These are phyloP conservation scores for Margaritispora aquatica DNA, from an alignment of 495 filamentous ascomycete genomes.

Conservation along the genomic window DNA sequence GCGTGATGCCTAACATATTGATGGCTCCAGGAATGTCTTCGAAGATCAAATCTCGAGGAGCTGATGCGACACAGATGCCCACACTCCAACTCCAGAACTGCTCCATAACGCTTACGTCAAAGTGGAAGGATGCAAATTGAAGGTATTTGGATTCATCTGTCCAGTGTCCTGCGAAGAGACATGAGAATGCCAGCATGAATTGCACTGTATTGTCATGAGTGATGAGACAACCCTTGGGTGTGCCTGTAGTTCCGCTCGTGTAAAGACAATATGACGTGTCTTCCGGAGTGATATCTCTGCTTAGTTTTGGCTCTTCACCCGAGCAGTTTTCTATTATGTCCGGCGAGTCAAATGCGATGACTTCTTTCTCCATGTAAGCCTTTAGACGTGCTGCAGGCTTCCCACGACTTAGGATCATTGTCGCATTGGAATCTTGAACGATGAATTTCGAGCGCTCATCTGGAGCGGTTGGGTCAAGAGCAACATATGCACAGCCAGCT, in stretches of 20 bases:
- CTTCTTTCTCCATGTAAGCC: slow-evolving; percentile 25
- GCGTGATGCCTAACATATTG: slow-evolving; percentile 65
- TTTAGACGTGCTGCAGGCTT: slow-evolving; percentile 24
- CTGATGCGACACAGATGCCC: slow-evolving; percentile 72
- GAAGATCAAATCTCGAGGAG: slow-evolving; percentile 69
- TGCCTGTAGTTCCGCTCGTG: slow-evolving; percentile 78
- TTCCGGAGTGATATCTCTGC: slow-evolving; percentile 29
- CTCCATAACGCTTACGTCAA: slow-evolving; percentile 82
- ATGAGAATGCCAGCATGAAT: slow-evolving; percentile 66
- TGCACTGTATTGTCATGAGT: slow-evolving; percentile 71
- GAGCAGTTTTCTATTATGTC: slow-evolving; percentile 25
- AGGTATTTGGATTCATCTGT: slow-evolving; percentile 64
- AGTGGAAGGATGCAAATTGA: slow-evolving; percentile 85
- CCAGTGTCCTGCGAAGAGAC: slow-evolving; percentile 66
- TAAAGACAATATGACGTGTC: slow-evolving; percentile 68
- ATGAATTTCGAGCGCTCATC: slow-evolving; percentile 58
- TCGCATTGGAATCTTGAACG: slow-evolving; percentile 51
- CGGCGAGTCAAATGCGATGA: slow-evolving; percentile 34
- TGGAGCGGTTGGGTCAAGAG: slow-evolving; percentile 62
- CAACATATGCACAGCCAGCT: slow-evolving; percentile 75
- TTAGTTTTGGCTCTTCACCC: slow-evolving; percentile 19
- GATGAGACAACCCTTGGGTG: slow-evolving; percentile 70
- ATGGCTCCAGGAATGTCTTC: slow-evolving; percentile 70
- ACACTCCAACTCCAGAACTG: slow-evolving; percentile 89
- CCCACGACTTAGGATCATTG: slow-evolving; percentile 40